Percentiles rank a stretch among this genome's conserved stretches.
Conservation (phyloP, 768 basidiomycete genomes). For the Boletus vinaceobasis region DNA sequence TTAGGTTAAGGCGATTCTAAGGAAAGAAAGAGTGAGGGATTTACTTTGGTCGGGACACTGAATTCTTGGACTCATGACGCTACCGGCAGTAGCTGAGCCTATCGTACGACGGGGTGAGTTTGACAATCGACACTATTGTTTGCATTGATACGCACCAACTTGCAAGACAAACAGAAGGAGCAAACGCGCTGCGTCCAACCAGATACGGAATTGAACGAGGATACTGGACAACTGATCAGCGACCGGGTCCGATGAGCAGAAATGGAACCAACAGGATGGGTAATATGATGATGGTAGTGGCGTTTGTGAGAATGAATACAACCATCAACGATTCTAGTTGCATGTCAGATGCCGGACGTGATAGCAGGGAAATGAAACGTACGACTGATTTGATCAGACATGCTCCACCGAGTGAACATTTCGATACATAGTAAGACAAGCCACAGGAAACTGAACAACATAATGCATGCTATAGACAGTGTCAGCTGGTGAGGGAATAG, state of each 20-base stretch:
- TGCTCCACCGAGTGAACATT: slow-evolving; percentile 45
- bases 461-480: slow-evolving; percentile 37
- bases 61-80: slow-evolving; percentile 41
- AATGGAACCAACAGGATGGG: slow-evolving; percentile 40
- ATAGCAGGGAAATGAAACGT: slow-evolving; percentile 13
- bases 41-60: slow-evolving; percentile 44
- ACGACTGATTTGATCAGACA: slow-evolving; percentile 46
- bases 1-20: neutral
- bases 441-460: slow-evolving; percentile 47
- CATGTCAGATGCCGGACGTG: neutral
- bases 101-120: neutral
- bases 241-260: neutral
- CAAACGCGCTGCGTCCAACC: slow-evolving; percentile 53
- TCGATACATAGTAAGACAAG: slow-evolving; percentile 44
- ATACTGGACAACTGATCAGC: slow-evolving; percentile 33
- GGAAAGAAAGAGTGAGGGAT: neutral
- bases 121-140: neutral
- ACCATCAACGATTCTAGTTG: slow-evolving; percentile 37
- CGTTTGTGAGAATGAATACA: slow-evolving; percentile 41
- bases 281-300: slow-evolving; percentile 38
- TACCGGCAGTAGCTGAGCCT: slow-evolving; percentile 46
- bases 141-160: slow-evolving; percentile 35
- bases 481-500: neutral
- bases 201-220: slow-evolving; percentile 45
- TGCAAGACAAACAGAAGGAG: slow-evolving; percentile 44